Conservation (phyloP, 169 alveolate species). For the Perkinsus chesapeaki region DNA sequence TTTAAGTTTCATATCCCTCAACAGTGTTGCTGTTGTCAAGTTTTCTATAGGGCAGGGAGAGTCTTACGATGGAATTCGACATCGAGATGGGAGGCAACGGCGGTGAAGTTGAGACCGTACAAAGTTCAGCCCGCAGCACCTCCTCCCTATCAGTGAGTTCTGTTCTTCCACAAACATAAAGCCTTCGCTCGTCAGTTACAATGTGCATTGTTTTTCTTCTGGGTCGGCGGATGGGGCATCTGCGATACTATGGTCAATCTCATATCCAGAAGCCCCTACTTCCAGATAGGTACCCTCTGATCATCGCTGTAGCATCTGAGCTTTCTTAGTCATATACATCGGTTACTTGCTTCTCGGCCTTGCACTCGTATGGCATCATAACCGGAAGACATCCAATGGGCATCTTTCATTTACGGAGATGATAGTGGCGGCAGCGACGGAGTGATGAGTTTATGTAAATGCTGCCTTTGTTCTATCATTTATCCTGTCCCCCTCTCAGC, state of each 20-base stretch:
- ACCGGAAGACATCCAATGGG: not conserved
- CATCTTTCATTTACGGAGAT: not conserved
- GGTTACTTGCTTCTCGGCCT: not conserved
- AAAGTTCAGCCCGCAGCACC: too few relatives aligned
- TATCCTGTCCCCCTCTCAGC: too few relatives aligned
- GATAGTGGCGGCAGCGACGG: not conserved
- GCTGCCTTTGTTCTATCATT: too few relatives aligned
- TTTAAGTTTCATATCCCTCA: too few relatives aligned
- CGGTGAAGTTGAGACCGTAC: too few relatives aligned
- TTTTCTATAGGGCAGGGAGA: too few relatives aligned
- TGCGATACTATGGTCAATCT: not conserved
- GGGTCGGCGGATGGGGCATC: not conserved
- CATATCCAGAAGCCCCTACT: not conserved
- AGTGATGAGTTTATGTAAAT: not conserved
- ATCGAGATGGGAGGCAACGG: too few relatives aligned
- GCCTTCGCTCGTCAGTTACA: not conserved
- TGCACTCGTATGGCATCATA: not conserved
- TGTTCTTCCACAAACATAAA: not conserved
- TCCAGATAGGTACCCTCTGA: not conserved
- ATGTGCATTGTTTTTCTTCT: not conserved
- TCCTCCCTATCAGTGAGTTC: not conserved
- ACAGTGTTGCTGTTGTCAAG: too few relatives aligned
- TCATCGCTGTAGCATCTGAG: not conserved
- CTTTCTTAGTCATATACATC: not conserved
- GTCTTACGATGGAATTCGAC: too few relatives aligned